These are phyloP conservation scores for Emericellopsis atlantica DNA, from an alignment of 2,329 filamentous ascomycete species.

Conservation along the genomic window DNA sequence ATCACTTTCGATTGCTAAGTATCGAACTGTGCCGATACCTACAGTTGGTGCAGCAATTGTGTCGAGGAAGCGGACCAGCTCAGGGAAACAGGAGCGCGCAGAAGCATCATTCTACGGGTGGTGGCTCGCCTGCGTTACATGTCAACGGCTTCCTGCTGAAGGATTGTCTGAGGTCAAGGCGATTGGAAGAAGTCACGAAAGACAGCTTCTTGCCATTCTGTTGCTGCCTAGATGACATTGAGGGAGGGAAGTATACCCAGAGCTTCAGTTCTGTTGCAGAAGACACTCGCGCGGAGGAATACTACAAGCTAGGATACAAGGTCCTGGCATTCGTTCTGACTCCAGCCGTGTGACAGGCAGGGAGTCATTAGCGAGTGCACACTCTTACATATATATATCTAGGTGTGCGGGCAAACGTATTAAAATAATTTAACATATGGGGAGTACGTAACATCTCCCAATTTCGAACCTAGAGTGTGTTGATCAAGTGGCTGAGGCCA, in stretches of 20 bases:
- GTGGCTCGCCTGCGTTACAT: constrained; percentile 31
- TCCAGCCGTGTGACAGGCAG: constrained; percentile 27
- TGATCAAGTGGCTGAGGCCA: too few species aligned
- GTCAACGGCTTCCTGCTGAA: constrained; percentile 55
- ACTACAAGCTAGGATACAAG: constrained; percentile 37
- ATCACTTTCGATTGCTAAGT: constrained; percentile 55
- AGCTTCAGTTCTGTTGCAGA: constrained; percentile 11
- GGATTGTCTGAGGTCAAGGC: constrained; percentile 33
- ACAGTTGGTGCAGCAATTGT: constrained; percentile 58
- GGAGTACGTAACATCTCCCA: too few species aligned
- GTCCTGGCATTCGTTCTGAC: constrained; percentile 40
- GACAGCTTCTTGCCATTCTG: constrained; percentile 6
- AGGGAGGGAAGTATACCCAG: constrained; percentile 27
- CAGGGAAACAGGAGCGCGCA: constrained; percentile 28
- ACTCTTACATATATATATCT: too few species aligned
- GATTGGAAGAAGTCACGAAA: constrained; percentile 25
- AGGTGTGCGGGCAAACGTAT: too few species aligned
- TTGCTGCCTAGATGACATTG: constrained; percentile 35
- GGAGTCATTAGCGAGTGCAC: too few species aligned
- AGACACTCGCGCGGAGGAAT: constrained; percentile 14
- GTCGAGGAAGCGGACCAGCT: too few species aligned
- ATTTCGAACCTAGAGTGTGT: too few species aligned
- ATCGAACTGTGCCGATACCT: constrained; percentile 55
- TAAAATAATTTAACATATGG: too few species aligned
- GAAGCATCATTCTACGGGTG: constrained; percentile 33